These are phyloP conservation scores for Hemileccinum rubropunctum DNA, from an alignment of 768 basidiomycete species.

Conservation along the genomic window DNA sequence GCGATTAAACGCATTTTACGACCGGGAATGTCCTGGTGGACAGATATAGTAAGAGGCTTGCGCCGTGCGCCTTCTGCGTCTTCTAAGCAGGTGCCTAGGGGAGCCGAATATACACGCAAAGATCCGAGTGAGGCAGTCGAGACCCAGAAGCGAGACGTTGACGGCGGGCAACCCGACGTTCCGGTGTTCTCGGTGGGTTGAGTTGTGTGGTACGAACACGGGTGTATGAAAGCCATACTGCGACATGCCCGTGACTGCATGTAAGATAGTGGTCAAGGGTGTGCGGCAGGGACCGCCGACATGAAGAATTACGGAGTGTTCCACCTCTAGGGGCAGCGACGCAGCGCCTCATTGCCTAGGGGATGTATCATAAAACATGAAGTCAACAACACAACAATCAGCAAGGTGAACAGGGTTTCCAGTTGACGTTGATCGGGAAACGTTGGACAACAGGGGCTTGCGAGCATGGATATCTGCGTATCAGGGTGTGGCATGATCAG, in stretches of 20 bases:
- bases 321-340: not conserved
- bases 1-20: conserved; percentile 6
- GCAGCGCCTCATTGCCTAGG: not conserved
- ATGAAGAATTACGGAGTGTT: not conserved
- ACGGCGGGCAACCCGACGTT: not conserved
- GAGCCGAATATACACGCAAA: not conserved
- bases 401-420: conserved; percentile 1
- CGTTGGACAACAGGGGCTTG: conserved; percentile 1
- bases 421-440: conserved; percentile 1
- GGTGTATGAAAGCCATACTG: not conserved
- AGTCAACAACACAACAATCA: not conserved
- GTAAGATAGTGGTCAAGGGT: not conserved
- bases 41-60: conserved; percentile 11
- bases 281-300: not conserved
- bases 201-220: not conserved
- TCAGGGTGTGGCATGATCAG: not conserved
- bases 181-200: not conserved
- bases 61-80: not conserved
- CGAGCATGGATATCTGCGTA: not conserved
- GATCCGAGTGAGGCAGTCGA: conserved; percentile 7
- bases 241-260: not conserved
- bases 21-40: not conserved
- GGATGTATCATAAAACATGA: not conserved
- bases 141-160: conserved; percentile 7
- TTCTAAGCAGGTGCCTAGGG: not conserved